These are phyloP conservation scores for Stenocarpella maydis DNA, from an alignment of 2,329 filamentous ascomycete species.

Conservation along the genomic window DNA sequence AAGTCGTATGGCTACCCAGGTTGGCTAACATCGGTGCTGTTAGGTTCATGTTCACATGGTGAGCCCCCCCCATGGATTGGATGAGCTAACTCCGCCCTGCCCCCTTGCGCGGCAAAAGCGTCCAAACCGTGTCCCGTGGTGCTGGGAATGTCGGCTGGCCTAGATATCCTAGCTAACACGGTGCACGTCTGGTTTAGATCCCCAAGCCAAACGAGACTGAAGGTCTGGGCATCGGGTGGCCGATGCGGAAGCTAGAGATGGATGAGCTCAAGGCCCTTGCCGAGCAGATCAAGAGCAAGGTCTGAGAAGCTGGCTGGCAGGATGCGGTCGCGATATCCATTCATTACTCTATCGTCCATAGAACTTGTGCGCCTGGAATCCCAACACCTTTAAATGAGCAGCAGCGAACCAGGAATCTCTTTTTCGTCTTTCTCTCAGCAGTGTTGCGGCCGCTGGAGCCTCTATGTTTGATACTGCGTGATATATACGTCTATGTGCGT, in stretches of 20 bases:
- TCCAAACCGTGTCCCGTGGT: not conserved
- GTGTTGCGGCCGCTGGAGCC: not conserved
- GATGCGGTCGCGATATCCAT: not conserved
- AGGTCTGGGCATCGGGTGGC: slow-evolving; percentile 84
- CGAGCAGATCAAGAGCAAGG: slow-evolving; percentile 89
- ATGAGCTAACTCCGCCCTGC: not conserved
- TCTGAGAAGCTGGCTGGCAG: slow-evolving; percentile 57
- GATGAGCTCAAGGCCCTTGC: slow-evolving; percentile 79
- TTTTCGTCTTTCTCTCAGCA: not conserved
- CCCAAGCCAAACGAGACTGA: slow-evolving; percentile 89
- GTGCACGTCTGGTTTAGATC: slow-evolving; percentile 63
- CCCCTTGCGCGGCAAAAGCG: not conserved
- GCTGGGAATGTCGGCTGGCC: not conserved
- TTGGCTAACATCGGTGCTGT: not conserved
- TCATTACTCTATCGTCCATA: not conserved
- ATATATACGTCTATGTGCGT: slow-evolving; percentile 31
- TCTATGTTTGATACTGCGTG: slow-evolving; percentile 10
- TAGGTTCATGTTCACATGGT: slow-evolving; percentile 95
- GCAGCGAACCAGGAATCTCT: not conserved
- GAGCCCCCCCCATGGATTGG: slow-evolving; percentile 42
- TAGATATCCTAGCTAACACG: slow-evolving; percentile 8
- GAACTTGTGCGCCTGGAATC: not conserved
- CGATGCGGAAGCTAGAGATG: slow-evolving; percentile 78
- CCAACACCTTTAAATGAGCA: not conserved
- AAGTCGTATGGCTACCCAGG: not conserved